Evolutionary conservation across 352 stramenopile species (phyloP).

Genomic region (Globisporangium apiculatum): DNA sequence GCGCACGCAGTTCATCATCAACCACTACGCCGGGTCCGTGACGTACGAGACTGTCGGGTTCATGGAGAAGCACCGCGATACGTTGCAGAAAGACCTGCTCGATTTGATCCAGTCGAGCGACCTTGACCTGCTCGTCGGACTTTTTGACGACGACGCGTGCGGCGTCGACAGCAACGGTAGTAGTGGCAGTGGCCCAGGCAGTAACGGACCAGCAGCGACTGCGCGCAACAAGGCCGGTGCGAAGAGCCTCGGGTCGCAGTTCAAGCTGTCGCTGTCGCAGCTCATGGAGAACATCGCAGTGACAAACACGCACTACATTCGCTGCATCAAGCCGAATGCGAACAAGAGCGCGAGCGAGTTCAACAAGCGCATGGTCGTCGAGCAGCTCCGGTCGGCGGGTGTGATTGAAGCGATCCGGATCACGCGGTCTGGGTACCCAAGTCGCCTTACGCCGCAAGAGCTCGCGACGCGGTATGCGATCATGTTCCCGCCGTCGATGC

Average conservation of each 20-base stretch:
- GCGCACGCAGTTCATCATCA: conserved; percentile 92
- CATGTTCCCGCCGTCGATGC: conserved; percentile 87
- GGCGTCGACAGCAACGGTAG: conserved; percentile 15
- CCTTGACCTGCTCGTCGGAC: conserved; percentile 49
- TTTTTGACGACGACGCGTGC: conserved; percentile 60
- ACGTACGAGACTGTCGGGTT: conserved; percentile 93
- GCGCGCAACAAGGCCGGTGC: conserved; percentile 45
- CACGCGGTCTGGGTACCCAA: conserved; percentile 86
- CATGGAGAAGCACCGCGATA: conserved; percentile 96
- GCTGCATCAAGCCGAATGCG: conserved; percentile 87
- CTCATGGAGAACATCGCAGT: conserved; percentile 85
- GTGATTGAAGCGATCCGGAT: conserved; percentile 92
- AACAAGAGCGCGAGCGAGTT: conserved; percentile 85
- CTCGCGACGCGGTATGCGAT: conserved; percentile 79
- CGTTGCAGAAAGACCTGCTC: conserved; percentile 93
- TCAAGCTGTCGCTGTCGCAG: conserved; percentile 74
- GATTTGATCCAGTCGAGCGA: conserved; percentile 77
- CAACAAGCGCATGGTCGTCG: conserved; percentile 88
- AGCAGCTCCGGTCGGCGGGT: conserved; percentile 87
- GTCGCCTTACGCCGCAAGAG: conserved; percentile 85
- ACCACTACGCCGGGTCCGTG: conserved; percentile 94
- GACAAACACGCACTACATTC: conserved; percentile 85
- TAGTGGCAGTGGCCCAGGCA: conserved; percentile 5
- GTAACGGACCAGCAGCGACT: too few relatives aligned
- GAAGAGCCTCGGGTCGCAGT: conserved; percentile 81